phyloP scores from a whole-genome alignment of 345 rosid genomes.

The Populus simonii region DNA sequence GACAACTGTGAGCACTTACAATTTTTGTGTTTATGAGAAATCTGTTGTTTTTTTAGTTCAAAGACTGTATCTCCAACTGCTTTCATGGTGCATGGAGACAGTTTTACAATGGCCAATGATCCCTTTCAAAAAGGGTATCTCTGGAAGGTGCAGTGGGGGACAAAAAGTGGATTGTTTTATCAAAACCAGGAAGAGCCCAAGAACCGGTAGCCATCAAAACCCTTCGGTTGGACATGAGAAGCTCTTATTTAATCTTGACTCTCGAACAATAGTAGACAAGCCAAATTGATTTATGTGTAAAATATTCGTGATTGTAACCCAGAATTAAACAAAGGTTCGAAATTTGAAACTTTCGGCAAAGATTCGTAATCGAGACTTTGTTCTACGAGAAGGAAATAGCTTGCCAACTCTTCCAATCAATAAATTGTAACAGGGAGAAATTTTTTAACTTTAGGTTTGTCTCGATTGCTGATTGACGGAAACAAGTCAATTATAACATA shows the following conservation, averaged over 20 bases:
- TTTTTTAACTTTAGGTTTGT: neutral
- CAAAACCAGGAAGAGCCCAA: neutral
- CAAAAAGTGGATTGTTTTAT: slow-evolving; percentile 10
- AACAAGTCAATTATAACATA: neutral
- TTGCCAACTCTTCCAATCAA: neutral
- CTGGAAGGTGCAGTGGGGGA: slow-evolving; percentile 14
- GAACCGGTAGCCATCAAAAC: slow-evolving; percentile 2
- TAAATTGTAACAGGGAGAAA: neutral
- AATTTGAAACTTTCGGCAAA: neutral
- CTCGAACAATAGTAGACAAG: neutral
- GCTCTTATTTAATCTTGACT: neutral
- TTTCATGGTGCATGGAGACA: neutral
- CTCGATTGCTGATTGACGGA: neutral
- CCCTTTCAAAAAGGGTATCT: neutral
- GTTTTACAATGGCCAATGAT: slow-evolving; percentile 1
- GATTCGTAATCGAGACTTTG: slow-evolving; percentile 4
- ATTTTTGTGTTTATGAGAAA: neutral
- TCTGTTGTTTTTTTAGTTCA: neutral
- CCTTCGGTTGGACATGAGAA: neutral
- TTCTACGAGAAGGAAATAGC: neutral
- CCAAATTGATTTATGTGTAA: neutral
- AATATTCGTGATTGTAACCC: neutral
- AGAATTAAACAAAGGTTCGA: neutral
- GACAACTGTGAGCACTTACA: neutral
- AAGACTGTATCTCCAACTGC: neutral